Percentiles rank a stretch among this genome's conserved stretches.
These are phyloP conservation scores for Talaromyces sp. DNA, from an alignment of 2,329 filamentous ascomycete genomes.

Conservation along the genomic window DNA sequence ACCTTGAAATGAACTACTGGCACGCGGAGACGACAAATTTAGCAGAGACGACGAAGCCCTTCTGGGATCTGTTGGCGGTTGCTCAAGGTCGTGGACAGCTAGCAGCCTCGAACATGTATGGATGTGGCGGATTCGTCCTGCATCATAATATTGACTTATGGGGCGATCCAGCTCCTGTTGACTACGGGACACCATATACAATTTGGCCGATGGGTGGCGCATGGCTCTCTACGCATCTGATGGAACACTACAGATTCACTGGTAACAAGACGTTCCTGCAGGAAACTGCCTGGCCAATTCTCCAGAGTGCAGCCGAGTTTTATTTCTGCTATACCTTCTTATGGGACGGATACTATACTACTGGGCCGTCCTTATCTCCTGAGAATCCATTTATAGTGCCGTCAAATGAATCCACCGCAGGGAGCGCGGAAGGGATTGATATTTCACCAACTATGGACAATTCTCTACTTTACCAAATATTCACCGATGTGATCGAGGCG, in stretches of 20 bases:
- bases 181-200: constrained; percentile 37
- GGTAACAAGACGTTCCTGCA: constrained; percentile 19
- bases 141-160: constrained; percentile 59
- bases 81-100: constrained; percentile 38
- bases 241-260: constrained; percentile 56
- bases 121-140: constrained; percentile 51
- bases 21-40: constrained; percentile 51
- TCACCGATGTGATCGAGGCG: constrained; percentile 3
- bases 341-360: background rate
- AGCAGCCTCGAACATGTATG: constrained; percentile 52
- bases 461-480: constrained; percentile 13
- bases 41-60: constrained; percentile 37
- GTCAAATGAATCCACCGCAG: background rate
- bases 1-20: constrained; percentile 63
- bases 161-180: constrained; percentile 52
- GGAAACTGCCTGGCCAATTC: constrained; percentile 17
- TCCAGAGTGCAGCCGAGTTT: constrained; percentile 18
- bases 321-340: background rate
- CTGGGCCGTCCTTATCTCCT: background rate
- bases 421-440: background rate
- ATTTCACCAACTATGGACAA: constrained; percentile 1
- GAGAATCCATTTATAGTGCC: constrained; percentile 1
- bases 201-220: constrained; percentile 45
- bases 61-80: constrained; percentile 41
- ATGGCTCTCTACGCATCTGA: constrained; percentile 59